A percentile compares a stretch with the other conserved stretches of the same genome.
Evolutionary conservation across 202 grass and related monocot genomes (phyloP).

Genomic region (Musa balbisiana): DNA sequence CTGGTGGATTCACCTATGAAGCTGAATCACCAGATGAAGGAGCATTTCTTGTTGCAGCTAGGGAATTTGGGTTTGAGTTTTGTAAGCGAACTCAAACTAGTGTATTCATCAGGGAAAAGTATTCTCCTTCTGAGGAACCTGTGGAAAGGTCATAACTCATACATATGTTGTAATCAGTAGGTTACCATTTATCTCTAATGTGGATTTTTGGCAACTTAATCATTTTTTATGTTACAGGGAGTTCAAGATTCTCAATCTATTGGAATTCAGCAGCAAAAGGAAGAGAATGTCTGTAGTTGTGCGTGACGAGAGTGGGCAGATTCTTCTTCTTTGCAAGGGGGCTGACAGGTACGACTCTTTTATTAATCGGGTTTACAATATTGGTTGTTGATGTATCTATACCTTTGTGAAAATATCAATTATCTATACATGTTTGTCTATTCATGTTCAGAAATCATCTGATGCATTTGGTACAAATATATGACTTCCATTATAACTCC

Average conservation of each 20-base stretch:
- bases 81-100: constrained; percentile 81
- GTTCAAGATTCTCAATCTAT: constrained; percentile 96
- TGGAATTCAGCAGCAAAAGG: constrained; percentile 99
- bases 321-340: constrained; percentile 96
- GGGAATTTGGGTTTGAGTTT: constrained; percentile 98
- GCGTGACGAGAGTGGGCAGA: constrained; percentile 75
- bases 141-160: constrained; percentile 57
- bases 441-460: too few species aligned
- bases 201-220: constrained; percentile 25
- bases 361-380: constrained; percentile 16
- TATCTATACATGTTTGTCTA: not conserved
- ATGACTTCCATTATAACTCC: not conserved
- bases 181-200: constrained; percentile 7
- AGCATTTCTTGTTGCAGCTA: constrained; percentile 88
- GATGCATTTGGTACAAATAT: not conserved
- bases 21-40: constrained; percentile 93
- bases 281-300: constrained; percentile 96
- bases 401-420: not conserved
- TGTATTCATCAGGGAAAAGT: constrained; percentile 59
- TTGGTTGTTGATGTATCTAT: constrained; percentile 1
- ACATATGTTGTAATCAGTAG: constrained; percentile 12
- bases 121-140: constrained; percentile 46
- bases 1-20: constrained; percentile 72
- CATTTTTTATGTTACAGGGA: constrained; percentile 38
- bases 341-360: constrained; percentile 60